A percentile compares a stretch with the other conserved stretches of the same genome.
These are phyloP conservation scores for Chaetomiaceae sp. DNA, from an alignment of 2,329 filamentous ascomycete genomes.

Conservation along the genomic window DNA sequence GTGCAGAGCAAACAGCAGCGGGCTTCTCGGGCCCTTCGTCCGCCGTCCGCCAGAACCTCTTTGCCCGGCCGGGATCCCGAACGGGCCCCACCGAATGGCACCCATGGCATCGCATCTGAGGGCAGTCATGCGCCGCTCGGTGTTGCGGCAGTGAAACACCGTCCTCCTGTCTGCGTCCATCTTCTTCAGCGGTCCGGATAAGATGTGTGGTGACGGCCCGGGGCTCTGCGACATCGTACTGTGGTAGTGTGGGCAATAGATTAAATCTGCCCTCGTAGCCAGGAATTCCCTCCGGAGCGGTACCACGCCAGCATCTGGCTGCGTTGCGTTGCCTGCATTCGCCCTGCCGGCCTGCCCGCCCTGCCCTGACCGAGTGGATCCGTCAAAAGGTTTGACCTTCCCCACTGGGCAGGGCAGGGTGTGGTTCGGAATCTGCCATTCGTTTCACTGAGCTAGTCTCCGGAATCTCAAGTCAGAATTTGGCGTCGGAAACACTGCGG, in stretches of 20 bases:
- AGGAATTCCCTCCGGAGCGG: slow-evolving; percentile 8
- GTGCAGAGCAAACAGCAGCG: too few relatives aligned
- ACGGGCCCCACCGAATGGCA: background rate
- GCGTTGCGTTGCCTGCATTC: too few relatives aligned
- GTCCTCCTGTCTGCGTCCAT: background rate
- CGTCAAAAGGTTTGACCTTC: slow-evolving; percentile 7
- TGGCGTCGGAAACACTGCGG: slow-evolving; percentile 5
- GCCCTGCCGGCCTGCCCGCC: too few relatives aligned
- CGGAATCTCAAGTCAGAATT: too few relatives aligned
- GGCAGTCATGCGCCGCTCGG: background rate
- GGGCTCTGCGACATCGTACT: background rate
- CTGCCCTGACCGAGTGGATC: slow-evolving; percentile 9
- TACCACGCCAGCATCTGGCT: slow-evolving; percentile 11
- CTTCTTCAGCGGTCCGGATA: slow-evolving; percentile 7
- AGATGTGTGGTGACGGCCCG: slow-evolving; percentile 7
- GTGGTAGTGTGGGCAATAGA: too few relatives aligned
- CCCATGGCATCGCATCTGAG: background rate
- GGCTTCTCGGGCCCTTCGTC: slow-evolving; percentile 15
- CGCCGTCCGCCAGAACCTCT: background rate
- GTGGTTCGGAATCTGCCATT: too few relatives aligned
- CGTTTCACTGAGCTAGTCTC: too few relatives aligned
- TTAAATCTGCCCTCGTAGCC: slow-evolving; percentile 11
- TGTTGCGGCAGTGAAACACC: background rate
- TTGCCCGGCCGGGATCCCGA: background rate
- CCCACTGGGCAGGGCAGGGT: slow-evolving; percentile 7